phyloP scores from a whole-genome alignment of 78 protist species.

The Trichosphaerium sp. region DNA sequence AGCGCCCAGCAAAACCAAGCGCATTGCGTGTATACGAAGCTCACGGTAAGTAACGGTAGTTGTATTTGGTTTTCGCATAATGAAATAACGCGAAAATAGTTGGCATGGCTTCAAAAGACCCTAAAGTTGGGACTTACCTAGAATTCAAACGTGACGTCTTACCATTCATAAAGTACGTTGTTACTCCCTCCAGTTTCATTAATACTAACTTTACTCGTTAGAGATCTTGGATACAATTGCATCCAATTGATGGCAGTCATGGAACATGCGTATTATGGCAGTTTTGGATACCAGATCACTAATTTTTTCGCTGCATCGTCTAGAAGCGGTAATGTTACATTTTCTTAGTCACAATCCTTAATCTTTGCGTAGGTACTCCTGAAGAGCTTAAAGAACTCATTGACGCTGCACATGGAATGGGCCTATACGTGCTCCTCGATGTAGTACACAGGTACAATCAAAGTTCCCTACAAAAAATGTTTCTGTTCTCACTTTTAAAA shows the following conservation, averaged over 20 bases:
- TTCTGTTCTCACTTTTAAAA: too few relatives aligned
- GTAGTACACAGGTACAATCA: conserved; percentile 72
- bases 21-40: conserved; percentile 76
- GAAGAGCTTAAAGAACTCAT: conserved; percentile 68
- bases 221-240: conserved; percentile 63
- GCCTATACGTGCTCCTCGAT: conserved; percentile 79
- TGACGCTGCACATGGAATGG: conserved; percentile 70
- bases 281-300: conserved; percentile 85
- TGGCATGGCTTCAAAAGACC: conserved; percentile 77
- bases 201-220: conserved; percentile 16
- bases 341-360: background rate
- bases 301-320: conserved; percentile 55
- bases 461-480: conserved; percentile 18
- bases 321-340: background rate
- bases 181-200: background rate
- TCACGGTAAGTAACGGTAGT: conserved; percentile 15
- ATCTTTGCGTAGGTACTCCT: conserved; percentile 21
- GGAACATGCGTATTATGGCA: conserved; percentile 95
- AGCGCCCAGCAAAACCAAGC: conserved; percentile 29
- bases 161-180: background rate
- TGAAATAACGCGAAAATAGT: background rate
- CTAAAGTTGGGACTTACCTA: conserved; percentile 49
- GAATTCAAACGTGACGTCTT: too few relatives aligned
- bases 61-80: too few relatives aligned
- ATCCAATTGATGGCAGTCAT: conserved; percentile 91